Evolutionary conservation across 495 filamentous ascomycete species (phyloP).

Genomic region (Neurospora sp.): DNA sequence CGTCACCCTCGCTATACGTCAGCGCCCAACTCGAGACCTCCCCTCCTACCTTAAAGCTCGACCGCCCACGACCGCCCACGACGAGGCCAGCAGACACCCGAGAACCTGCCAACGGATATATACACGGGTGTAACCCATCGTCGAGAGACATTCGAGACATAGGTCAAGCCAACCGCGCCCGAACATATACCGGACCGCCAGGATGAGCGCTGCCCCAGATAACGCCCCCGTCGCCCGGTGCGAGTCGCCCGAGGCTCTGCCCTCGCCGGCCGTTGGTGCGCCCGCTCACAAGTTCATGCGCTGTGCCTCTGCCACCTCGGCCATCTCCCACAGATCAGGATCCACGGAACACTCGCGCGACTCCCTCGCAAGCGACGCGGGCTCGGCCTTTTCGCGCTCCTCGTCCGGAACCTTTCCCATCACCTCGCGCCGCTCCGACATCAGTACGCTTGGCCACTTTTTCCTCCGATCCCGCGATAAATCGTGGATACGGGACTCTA

Average conservation of each 20-base stretch:
- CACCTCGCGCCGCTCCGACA: conserved; percentile 22
- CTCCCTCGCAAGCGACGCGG: conserved; percentile 34
- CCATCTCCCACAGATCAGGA: conserved; percentile 41
- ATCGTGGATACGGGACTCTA: conserved; percentile 21
- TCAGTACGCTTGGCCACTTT: conserved; percentile 32
- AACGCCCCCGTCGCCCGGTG: conserved; percentile 28
- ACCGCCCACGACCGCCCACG: not conserved
- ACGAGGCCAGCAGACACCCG: not conserved
- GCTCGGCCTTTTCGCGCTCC: conserved; percentile 40
- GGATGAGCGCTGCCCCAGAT: conserved; percentile 26
- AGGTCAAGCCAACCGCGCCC: not conserved
- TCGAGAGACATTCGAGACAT: not conserved
- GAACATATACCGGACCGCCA: not conserved
- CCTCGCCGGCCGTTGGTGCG: conserved; percentile 54
- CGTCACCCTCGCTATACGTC: not conserved
- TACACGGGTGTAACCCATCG: not conserved
- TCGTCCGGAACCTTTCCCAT: conserved; percentile 34
- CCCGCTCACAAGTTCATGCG: conserved; percentile 51
- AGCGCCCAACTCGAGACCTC: not conserved
- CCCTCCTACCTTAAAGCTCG: not conserved
- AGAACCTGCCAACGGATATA: not conserved
- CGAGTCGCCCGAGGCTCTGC: conserved; percentile 51
- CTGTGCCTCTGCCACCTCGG: conserved; percentile 68
- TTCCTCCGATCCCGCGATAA: conserved; percentile 31
- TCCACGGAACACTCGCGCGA: conserved; percentile 44